Base-by-base conservation (phyloP, 2,329 filamentous ascomycete species). In the Botrytis fabae region DNA sequence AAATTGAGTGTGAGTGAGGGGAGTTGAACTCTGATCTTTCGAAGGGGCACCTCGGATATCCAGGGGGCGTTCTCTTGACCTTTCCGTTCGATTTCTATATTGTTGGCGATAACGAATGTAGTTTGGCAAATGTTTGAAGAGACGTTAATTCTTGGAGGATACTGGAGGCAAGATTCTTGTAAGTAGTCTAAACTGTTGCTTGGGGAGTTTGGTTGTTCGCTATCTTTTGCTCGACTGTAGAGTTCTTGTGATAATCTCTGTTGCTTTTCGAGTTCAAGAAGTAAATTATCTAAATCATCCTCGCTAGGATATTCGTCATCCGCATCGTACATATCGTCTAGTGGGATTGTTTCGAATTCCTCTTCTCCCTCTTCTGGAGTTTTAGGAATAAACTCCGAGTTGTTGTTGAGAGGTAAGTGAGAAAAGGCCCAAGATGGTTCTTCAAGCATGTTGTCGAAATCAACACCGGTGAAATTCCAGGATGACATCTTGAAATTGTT, bases 141-240 rank as follows among this genome's bases (percentile, higher is more conserved):
- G 1, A 9, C 2, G 2, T 48, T 28, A 25, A 10, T 18, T n/a
- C 63, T 51, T 51, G 28, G 8, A 54, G 32, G 25, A 40, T 2
- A 12, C 1, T 38, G 28, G 22, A 66, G 28, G 20, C 25, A 28
- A 68, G 16, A 22, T 54, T 0, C 16, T 40, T 2, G 35, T 54
- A 46, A 8, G 25, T 44, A 51, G 40, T 69, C 64, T 22, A 40
- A 16, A 32, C 20, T 42, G 22, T 60, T 28, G 64, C 70, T 69
- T 44, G 35, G 28, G 38, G 64, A 62, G 32, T 60, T 69, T 51
- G 51, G 14, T 51, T 16, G 38, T 22, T 69, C 54, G 51, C 40
- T 69, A 72, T 72, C 70, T 48, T 25, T 32, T 69, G 35, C 59
- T 48, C 38, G 69, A 54, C 44, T 65, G 28, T 40, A 12, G 32